phyloP scores from a whole-genome alignment of 257 asterid genomes.

The Datura wrightii region DNA sequence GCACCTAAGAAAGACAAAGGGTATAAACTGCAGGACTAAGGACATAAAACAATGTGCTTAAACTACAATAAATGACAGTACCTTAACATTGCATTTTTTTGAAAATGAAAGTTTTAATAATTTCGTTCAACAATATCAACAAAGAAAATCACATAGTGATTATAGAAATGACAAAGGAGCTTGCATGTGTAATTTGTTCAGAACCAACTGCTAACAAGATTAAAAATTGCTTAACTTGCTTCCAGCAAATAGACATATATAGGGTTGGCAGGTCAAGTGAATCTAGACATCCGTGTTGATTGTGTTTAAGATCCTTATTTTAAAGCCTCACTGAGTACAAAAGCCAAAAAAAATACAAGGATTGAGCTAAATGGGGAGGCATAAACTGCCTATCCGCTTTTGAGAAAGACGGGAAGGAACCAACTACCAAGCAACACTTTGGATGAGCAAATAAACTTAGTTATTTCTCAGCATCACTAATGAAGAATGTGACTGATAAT shows the following conservation, averaged over 20 bases:
- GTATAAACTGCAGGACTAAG: not conserved
- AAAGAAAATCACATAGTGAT: slow-evolving; percentile 25
- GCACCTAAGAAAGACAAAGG: not conserved
- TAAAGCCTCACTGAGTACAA: not conserved
- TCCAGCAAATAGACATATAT: not conserved
- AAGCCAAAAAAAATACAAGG: not conserved
- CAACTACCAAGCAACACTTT: slow-evolving; percentile 10
- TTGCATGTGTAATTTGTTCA: not conserved
- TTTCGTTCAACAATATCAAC: not conserved
- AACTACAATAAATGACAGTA: not conserved
- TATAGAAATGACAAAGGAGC: slow-evolving; percentile 12
- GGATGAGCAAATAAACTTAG: not conserved
- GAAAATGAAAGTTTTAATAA: not conserved
- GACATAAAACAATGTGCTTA: not conserved
- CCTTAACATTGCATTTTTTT: not conserved
- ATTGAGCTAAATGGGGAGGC: not conserved
- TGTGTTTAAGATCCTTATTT: not conserved
- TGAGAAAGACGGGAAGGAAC: not conserved
- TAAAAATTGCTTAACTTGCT: not conserved
- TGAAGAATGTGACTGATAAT: slow-evolving; percentile 6
- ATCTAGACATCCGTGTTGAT: slow-evolving; percentile 5
- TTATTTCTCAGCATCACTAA: not conserved
- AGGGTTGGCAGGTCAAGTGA: slow-evolving; percentile 18
- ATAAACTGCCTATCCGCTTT: not conserved
- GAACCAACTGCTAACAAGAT: not conserved